phyloP scores from a whole-genome alignment of 257 asterid genomes.

The Solanum lycopersicoides region DNA sequence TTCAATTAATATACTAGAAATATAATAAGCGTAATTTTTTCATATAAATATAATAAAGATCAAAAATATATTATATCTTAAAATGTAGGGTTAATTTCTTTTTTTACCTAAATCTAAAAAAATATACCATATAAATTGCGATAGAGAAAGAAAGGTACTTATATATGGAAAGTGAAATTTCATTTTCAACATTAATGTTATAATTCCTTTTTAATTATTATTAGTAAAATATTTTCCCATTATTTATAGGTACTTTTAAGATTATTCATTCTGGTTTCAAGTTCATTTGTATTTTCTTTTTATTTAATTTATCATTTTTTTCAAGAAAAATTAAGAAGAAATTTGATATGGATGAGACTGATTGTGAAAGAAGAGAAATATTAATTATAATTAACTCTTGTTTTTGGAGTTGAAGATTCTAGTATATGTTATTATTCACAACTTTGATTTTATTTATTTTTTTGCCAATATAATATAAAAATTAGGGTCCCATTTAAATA shows the following conservation, averaged over 20 bases:
- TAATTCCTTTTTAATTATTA: neutral
- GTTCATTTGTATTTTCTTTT: neutral
- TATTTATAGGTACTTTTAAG: neutral
- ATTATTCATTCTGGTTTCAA: neutral
- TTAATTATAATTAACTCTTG: neutral
- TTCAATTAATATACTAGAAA: too few relatives aligned
- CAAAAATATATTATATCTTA: too few relatives aligned
- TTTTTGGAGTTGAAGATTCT: neutral
- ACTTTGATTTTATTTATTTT: neutral
- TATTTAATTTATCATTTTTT: too few relatives aligned
- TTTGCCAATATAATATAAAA: neutral
- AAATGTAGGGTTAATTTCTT: too few relatives aligned
- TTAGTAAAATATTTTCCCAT: neutral
- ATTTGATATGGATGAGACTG: neutral
- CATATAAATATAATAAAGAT: too few relatives aligned
- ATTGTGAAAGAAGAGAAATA: neutral
- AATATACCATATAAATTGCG: too few relatives aligned
- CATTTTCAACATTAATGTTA: slow-evolving; percentile 21
- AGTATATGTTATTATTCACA: neutral
- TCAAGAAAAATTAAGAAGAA: neutral
- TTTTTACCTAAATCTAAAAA: too few relatives aligned
- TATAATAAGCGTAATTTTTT: too few relatives aligned
- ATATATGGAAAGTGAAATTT: slow-evolving; percentile 12
- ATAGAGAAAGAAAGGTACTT: neutral
- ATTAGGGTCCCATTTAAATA: neutral